Percentiles rank a stretch among this genome's conserved stretches.
phyloP scores from a whole-genome alignment of 805 yeast species.

The Candida quercuum region DNA sequence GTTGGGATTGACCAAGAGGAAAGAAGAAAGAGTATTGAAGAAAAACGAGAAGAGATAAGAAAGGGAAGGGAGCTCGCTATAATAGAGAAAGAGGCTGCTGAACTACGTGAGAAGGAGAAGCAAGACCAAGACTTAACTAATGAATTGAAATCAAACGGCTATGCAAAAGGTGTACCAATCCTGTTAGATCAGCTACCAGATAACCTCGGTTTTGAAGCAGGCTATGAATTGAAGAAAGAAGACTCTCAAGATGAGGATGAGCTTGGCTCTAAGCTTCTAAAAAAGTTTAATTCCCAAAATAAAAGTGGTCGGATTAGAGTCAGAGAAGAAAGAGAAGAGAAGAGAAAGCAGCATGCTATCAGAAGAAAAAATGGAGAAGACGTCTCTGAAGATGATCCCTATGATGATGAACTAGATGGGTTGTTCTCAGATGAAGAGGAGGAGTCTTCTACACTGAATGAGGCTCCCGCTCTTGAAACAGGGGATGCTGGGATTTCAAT shows the following conservation, averaged over 20 bases:
- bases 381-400: slow-evolving; percentile 4
- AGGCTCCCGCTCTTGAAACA: not conserved
- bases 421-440: slow-evolving; percentile 1
- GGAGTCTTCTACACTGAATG: not conserved
- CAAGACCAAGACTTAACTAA: too few species aligned
- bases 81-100: too few species aligned
- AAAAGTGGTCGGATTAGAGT: slow-evolving; percentile 2
- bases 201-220: not conserved
- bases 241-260: not conserved
- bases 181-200: too few species aligned
- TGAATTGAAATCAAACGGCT: too few species aligned
- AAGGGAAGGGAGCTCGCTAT: too few species aligned
- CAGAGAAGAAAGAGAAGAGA: slow-evolving; percentile 1
- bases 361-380: slow-evolving; percentile 3
- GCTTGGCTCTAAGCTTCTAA: not conserved
- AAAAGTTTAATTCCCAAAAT: not conserved
- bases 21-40: too few species aligned
- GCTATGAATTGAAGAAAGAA: not conserved
- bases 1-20: too few species aligned
- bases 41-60: too few species aligned
- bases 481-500: too few species aligned
- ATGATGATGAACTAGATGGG: slow-evolving; percentile 1
- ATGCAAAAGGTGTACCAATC: too few species aligned
- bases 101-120: too few species aligned
- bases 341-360: not conserved